Percentiles rank a stretch among this genome's conserved stretches.
Conservation (phyloP, 2,329 filamentous ascomycete genomes). For the Trichophyton simii region DNA sequence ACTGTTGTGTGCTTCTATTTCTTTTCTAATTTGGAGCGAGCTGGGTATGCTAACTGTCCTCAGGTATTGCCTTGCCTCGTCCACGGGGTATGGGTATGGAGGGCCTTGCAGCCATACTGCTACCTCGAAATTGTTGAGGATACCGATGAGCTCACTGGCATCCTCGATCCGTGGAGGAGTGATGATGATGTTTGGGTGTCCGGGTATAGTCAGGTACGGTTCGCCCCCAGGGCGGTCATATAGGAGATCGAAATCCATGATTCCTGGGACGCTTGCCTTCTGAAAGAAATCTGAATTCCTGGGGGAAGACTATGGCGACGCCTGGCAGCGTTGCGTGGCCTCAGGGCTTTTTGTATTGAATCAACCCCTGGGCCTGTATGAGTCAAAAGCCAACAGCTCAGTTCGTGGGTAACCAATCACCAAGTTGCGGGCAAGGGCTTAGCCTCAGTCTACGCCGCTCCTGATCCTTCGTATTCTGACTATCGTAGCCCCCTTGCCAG, state of each 20-base stretch:
- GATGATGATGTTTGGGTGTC: conserved; percentile 5
- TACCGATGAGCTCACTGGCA: not conserved
- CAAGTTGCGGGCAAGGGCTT: not conserved
- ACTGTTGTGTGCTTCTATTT: not conserved
- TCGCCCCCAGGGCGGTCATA: conserved; percentile 7
- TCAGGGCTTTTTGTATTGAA: not conserved
- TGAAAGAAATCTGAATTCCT: no score
- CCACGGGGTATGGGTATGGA: conserved; percentile 7
- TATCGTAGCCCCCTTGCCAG: not conserved
- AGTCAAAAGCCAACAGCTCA: not conserved
- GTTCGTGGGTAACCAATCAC: not conserved
- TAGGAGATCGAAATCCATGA: conserved; percentile 1
- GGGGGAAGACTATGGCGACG: no score
- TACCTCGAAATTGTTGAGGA: conserved; percentile 5
- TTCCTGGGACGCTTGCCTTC: not conserved
- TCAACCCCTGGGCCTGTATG: not conserved
- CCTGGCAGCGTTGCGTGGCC: no score
- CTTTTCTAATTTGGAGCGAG: not conserved
- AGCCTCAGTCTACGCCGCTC: not conserved
- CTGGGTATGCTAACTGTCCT: not conserved
- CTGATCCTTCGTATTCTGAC: not conserved
- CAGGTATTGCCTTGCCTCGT: conserved; percentile 3
- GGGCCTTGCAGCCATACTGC: conserved; percentile 7
- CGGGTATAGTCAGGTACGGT: conserved; percentile 6
- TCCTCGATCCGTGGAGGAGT: conserved; percentile 6